Evolutionary conservation across 495 filamentous ascomycete genomes (phyloP).

Genomic region (Penicillium steckii): DNA sequence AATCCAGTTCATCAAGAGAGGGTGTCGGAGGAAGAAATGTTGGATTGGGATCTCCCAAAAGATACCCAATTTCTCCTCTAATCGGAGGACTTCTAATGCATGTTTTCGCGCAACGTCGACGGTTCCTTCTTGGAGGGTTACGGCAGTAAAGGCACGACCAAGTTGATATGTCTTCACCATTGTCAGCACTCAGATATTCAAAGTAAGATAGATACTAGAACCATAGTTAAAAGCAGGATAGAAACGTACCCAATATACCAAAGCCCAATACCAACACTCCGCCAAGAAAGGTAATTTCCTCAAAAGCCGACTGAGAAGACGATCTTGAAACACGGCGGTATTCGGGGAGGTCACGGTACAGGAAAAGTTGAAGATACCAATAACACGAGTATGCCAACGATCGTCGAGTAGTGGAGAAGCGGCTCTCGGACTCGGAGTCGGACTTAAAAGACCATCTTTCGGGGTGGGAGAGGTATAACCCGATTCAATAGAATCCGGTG

Average conservation of each 20-base stretch:
- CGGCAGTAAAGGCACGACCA: constrained; percentile 60
- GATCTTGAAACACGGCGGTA: constrained; percentile 50
- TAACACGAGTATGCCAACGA: constrained; percentile 41
- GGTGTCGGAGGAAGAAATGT: constrained; percentile 48
- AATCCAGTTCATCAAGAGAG: constrained; percentile 44
- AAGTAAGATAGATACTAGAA: background rate
- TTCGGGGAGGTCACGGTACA: constrained; percentile 52
- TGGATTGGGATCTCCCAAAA: constrained; percentile 59
- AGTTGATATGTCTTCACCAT: constrained; percentile 57
- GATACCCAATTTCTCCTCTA: constrained; percentile 54
- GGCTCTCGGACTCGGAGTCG: constrained; percentile 21
- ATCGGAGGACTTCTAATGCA: constrained; percentile 53
- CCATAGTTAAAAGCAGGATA: background rate
- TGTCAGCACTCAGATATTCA: background rate
- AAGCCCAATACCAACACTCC: constrained; percentile 80
- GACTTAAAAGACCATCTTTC: constrained; percentile 31
- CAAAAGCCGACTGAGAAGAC: constrained; percentile 57
- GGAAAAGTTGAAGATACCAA: constrained; percentile 34
- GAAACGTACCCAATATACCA: constrained; percentile 59
- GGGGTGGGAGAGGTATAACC: constrained; percentile 25
- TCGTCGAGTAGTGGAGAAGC: constrained; percentile 33
- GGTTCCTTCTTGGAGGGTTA: constrained; percentile 57
- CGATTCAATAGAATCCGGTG: constrained; percentile 32
- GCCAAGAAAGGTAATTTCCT: constrained; percentile 71
- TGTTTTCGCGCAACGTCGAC: constrained; percentile 56